A percentile compares a stretch with the other conserved stretches of the same genome.
Conservation (phyloP, 768 basidiomycete genomes). For the Polyporus arcularius region DNA sequence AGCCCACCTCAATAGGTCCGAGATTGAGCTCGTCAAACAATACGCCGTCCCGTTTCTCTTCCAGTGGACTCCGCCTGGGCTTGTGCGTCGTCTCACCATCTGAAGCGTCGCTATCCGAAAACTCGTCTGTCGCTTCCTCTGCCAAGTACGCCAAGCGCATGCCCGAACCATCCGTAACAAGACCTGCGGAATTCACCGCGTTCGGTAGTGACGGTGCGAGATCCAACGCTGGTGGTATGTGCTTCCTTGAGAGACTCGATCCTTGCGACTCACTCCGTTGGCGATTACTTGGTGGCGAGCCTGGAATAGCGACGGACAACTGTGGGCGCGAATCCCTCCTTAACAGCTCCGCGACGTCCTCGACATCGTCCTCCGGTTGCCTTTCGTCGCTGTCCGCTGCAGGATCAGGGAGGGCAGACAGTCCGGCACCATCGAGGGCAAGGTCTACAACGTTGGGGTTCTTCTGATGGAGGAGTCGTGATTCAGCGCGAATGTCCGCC, state of each 20-base stretch:
- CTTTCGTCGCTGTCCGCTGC: constrained; percentile 29
- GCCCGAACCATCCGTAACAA: constrained; percentile 35
- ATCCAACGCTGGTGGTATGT: constrained; percentile 55
- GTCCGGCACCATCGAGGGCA: constrained; percentile 47
- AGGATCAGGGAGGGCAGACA: constrained; percentile 28
- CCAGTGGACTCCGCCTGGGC: constrained; percentile 35
- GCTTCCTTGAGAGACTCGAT: constrained; percentile 36
- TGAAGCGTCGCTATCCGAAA: constrained; percentile 10
- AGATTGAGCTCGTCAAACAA: constrained; percentile 49
- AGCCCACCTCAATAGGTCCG: constrained; percentile 38
- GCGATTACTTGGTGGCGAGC: constrained; percentile 36
- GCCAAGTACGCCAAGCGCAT: constrained; percentile 50
- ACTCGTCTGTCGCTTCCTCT: constrained; percentile 22
- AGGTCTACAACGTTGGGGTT: constrained; percentile 56
- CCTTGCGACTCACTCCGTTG: constrained; percentile 10
- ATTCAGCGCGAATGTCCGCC: constrained; percentile 51
- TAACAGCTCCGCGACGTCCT: constrained; percentile 32
- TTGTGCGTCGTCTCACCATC: constrained; percentile 21
- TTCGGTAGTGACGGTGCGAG: constrained; percentile 34
- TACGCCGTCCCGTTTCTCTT: constrained; percentile 48
- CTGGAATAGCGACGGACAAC: constrained; percentile 41
- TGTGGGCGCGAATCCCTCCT: constrained; percentile 29
- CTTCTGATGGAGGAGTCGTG: constrained; percentile 24
- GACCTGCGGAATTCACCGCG: constrained; percentile 35
- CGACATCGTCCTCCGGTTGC: constrained; percentile 43